Conservation (phyloP, 1,284 basidiomycete genomes). For the Afroboletus lepidellus region DNA sequence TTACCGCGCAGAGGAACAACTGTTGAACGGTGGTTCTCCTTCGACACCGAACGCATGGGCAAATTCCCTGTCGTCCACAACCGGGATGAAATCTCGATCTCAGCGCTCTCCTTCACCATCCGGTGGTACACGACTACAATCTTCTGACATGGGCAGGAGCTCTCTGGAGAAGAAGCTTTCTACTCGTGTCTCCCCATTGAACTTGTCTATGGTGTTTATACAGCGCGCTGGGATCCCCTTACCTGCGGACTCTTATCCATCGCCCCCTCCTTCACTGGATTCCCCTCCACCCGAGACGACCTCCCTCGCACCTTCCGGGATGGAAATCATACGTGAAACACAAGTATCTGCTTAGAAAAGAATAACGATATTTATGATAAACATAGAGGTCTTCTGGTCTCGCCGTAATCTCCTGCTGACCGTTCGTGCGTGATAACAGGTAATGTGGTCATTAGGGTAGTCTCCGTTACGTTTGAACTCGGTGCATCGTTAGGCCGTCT, state of each 20-base stretch:
- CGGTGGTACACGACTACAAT: slow-evolving; percentile 5
- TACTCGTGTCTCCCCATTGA: slow-evolving; percentile 30
- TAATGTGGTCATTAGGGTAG: neutral
- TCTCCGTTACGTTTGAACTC: neutral
- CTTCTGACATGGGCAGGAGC: slow-evolving; percentile 16
- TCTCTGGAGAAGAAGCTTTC: slow-evolving; percentile 32
- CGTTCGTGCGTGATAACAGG: neutral
- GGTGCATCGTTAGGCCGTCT: neutral
- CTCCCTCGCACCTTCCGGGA: slow-evolving; percentile 13
- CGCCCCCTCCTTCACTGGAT: slow-evolving; percentile 71
- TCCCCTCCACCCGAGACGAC: slow-evolving; percentile 49
- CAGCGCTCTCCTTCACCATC: slow-evolving; percentile 9
- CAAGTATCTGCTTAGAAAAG: slow-evolving; percentile 23
- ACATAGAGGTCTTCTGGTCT: slow-evolving; percentile 7
- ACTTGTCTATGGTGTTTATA: slow-evolving; percentile 19
- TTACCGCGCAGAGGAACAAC: slow-evolving; percentile 54
- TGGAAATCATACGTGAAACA: slow-evolving; percentile 14
- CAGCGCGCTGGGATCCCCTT: slow-evolving; percentile 32
- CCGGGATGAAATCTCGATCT: slow-evolving; percentile 26
- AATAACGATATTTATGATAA: slow-evolving; percentile 27
- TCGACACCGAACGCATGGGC: slow-evolving; percentile 12
- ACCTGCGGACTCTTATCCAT: slow-evolving; percentile 65
- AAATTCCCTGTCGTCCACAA: slow-evolving; percentile 22
- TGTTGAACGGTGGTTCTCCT: slow-evolving; percentile 43
- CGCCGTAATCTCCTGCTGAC: neutral